Base-by-base conservation (phyloP, 148 eudicot species). In the Chenopodium berlandieri region DNA sequence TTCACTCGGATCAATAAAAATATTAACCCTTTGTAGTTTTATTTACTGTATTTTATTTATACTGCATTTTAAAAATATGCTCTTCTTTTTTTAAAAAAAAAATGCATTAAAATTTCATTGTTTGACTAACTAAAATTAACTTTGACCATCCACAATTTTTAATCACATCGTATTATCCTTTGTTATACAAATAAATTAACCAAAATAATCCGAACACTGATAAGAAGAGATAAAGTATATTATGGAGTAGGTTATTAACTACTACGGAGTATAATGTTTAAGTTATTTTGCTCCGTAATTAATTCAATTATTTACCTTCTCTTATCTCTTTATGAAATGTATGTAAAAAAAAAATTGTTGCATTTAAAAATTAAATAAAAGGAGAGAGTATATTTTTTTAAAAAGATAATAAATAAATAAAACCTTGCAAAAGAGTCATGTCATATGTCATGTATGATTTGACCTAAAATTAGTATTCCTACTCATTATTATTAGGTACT, bases 61-160 rank as follows among this genome's bases (percentile, higher is more conserved):
- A 27, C 65, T 67, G 8, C 17, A 19, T 16, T 40, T 19, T 7
- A 0, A 20, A 62, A 3, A 20, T 34, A 62, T 19, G 65, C 10
- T 62, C 12, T 19, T 19, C 23, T 62, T 62, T 62, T 62, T 19
- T 62, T 27, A 0, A 27, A 27, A 6, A 62, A 56, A 5, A 77
- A 46, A 12, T 48, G 63, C 40, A 9, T 47, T 3, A 7, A 23
- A 22, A 32, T 44, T 44, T 44, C 31, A 37, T 69, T 77, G 67
- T 84, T 77, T 84, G 86, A 84, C 86, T 56, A 79, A 5, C 77
- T 23, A 63, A 71, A 40, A 25, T 77, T 37, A 20, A 9, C 75
- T 58, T 70, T 52, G 71, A 54, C 66, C 50, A 20, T 40, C 31
- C 12, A 47, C 56, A 8, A 40, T 2, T 7, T 22, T 71, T 44